Base-by-base conservation (phyloP, 768 basidiomycete species). In the Pisolithus microcarpus region DNA sequence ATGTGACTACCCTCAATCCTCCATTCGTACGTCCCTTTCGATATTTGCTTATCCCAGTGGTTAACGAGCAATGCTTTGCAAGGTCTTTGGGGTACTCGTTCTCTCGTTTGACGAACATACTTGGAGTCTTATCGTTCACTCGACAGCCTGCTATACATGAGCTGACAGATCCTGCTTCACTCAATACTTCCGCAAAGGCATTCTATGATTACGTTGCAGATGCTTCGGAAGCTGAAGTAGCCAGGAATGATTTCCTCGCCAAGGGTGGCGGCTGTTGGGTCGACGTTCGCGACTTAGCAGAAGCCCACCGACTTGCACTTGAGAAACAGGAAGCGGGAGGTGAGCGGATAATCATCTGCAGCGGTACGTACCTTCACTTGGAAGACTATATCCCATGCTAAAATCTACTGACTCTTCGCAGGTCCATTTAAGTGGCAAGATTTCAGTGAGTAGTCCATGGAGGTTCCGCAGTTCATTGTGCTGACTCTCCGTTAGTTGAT, bases 271-370 rank as follows among this genome's bases (percentile, higher is more conserved):
- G 60, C 13, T 52, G 58, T 21, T 79, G 74, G 71, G 59, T 77
- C 26, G 78, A 82, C 46, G 80, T 81, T 6, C 73, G 80, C 6
- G 81, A 83, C 59, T 59, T 80, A 31, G 81, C 77, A 0, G 62
- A 67, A 15, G 80, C 77, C 0, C 83, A 85, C 57, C 70, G 72
- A 0, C 61, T 68, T 5, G 79, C 80, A 4, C 62, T 88, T 19
- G 71, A 72, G 48, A 75, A 71, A 46, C 68, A 73, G 24, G 72
- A 69, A 2, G 83, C 82, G 0, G 76, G 74, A 3, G 78, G 78
- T 1, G 71, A 85, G 50, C 70, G 85, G 31, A 75, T 85, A 58
- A 72, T 86, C 58, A 55, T 79, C 38, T 65, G 64, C n/a, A 66
- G 62, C 2, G 70, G 72, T 55, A 46, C 60, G 52, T 48, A 28